Evolutionary conservation across 352 stramenopile species (phyloP).

Genomic region (Phytophthora constricta): DNA sequence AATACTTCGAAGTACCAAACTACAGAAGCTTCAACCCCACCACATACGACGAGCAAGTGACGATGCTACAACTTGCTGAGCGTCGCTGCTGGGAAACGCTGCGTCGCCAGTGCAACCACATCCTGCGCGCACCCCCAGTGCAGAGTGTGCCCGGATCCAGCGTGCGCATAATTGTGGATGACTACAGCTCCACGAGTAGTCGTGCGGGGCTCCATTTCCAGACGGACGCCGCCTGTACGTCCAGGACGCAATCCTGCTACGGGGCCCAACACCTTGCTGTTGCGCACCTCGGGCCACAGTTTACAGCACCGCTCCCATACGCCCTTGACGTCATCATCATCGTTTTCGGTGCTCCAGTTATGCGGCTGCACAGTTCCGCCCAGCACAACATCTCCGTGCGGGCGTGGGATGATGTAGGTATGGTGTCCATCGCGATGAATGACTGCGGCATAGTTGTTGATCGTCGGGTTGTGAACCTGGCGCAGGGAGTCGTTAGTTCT

Average conservation of each 20-base stretch:
- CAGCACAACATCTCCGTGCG: constrained; percentile 63
- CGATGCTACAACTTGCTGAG: constrained; percentile 26
- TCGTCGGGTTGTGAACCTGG: constrained; percentile 53
- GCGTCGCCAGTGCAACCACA: constrained; percentile 44
- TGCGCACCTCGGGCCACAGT: constrained; percentile 49
- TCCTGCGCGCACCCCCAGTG: constrained; percentile 73
- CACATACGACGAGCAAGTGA: no score
- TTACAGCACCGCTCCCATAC: constrained; percentile 59
- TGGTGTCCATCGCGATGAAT: constrained; percentile 52
- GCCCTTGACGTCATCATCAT: constrained; percentile 48
- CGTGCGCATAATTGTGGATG: constrained; percentile 81
- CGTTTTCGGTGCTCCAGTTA: constrained; percentile 54
- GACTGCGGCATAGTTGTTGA: constrained; percentile 58
- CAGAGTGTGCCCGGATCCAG: constrained; percentile 70
- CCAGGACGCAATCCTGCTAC: constrained; percentile 57
- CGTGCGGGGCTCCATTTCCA: constrained; percentile 49
- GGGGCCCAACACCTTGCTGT: constrained; percentile 46
- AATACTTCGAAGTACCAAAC: no score
- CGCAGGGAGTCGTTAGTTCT: background rate
- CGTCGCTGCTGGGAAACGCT: constrained; percentile 16
- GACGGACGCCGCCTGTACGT: constrained; percentile 46
- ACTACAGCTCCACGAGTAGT: constrained; percentile 46
- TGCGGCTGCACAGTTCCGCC: constrained; percentile 70
- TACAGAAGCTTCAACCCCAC: no score
- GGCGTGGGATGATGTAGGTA: constrained; percentile 76